Percentiles rank a stretch among this genome's conserved stretches.
phyloP scores from a whole-genome alignment of 1,139 yeast genomes.

The Pichia kudriavzevii region DNA sequence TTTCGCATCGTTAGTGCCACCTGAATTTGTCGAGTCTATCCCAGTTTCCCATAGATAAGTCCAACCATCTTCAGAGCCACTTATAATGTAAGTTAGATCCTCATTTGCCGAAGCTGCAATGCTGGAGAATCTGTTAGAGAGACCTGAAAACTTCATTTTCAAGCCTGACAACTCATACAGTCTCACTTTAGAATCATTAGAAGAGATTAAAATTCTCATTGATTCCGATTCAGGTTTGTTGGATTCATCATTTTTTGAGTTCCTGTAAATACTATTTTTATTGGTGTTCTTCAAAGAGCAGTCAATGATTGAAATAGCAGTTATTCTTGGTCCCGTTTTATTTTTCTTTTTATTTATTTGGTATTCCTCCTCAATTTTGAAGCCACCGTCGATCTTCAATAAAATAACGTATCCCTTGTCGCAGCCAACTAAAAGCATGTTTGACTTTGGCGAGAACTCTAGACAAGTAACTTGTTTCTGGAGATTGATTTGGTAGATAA shows the following conservation, averaged over 20 bases:
- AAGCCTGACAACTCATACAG: constrained; percentile 53
- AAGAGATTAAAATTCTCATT: constrained; percentile 42
- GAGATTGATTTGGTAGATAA: constrained; percentile 35
- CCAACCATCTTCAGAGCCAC: constrained; percentile 67
- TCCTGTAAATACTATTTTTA: constrained; percentile 14
- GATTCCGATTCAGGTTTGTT: neutral
- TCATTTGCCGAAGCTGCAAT: constrained; percentile 61
- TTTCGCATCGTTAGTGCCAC: constrained; percentile 9
- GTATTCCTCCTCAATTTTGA: constrained; percentile 47
- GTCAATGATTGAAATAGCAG: constrained; percentile 39
- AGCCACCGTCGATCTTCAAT: constrained; percentile 50
- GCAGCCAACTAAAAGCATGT: constrained; percentile 65
- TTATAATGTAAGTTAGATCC: constrained; percentile 42
- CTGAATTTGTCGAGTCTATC: too few species aligned
- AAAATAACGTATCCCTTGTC: constrained; percentile 65
- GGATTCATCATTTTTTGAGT: neutral
- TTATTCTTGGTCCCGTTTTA: constrained; percentile 40
- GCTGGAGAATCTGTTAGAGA: constrained; percentile 61
- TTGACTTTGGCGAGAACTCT: constrained; percentile 64
- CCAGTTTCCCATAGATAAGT: constrained; percentile 56
- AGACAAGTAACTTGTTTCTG: constrained; percentile 56
- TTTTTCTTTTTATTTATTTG: constrained; percentile 39
- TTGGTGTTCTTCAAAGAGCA: constrained; percentile 3
- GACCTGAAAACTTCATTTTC: constrained; percentile 67
- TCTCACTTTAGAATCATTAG: constrained; percentile 77